Conservation (phyloP, 2,329 filamentous ascomycete species). For the Paracoccidioides lutzii region DNA sequence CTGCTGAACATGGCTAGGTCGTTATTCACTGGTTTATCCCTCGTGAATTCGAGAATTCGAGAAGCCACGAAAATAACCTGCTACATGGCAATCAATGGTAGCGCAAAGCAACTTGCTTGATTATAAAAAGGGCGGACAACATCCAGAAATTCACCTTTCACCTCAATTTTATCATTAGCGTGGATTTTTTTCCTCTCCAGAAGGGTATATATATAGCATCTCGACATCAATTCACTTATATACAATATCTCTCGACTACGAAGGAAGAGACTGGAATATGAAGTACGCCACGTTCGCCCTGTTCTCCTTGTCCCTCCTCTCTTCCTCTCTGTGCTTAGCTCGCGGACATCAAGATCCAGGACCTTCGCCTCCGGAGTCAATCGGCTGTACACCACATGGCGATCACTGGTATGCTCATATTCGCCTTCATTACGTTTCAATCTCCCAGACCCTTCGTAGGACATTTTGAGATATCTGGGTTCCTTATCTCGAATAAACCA, state of each 20-base stretch:
- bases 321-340: slow-evolving; percentile 8
- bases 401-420: slow-evolving; percentile 8
- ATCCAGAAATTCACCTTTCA: background rate
- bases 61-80: background rate
- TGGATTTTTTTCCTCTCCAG: background rate
- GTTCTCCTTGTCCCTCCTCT: slow-evolving; percentile 2
- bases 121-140: background rate
- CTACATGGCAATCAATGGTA: too few relatives aligned
- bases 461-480: background rate
- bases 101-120: too few relatives aligned
- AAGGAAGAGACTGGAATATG: slow-evolving; percentile 5
- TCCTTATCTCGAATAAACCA: background rate
- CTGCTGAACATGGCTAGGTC: background rate
- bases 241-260: background rate
- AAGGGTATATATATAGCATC: background rate
- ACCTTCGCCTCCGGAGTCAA: slow-evolving; percentile 19
- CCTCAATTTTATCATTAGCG: background rate
- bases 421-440: background rate
- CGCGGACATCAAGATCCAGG: slow-evolving; percentile 15
- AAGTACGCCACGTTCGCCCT: slow-evolving; percentile 3
- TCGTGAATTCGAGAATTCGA: too few relatives aligned
- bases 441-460: background rate
- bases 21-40: background rate
- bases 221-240: background rate
- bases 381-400: slow-evolving; percentile 8